Conservation (phyloP, 148 eudicot species). For the Rhododendron molle region DNA sequence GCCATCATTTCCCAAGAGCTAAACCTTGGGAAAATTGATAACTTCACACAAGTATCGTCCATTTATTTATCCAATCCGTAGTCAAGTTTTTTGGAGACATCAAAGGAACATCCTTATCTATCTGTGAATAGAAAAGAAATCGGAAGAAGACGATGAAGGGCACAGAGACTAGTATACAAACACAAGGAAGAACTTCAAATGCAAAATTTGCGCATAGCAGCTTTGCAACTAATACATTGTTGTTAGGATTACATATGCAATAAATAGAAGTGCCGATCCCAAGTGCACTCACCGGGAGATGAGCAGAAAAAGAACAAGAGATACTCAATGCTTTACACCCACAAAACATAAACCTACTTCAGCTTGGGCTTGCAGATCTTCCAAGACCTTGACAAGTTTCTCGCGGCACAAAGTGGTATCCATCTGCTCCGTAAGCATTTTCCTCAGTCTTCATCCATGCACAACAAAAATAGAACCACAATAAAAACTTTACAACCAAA, state of each 20-base stretch:
- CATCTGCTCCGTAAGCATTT: constrained; percentile 49
- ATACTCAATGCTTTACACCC: constrained; percentile 57
- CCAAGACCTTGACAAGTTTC: constrained; percentile 68
- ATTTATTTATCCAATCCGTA: not conserved
- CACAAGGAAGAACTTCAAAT: not conserved
- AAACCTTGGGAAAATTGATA: not conserved
- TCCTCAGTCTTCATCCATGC: constrained; percentile 51
- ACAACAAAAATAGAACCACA: not conserved
- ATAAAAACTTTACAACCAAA: not conserved
- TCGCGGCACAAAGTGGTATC: constrained; percentile 49
- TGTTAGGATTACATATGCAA: not conserved
- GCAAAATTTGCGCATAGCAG: not conserved
- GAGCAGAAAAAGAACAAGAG: not conserved
- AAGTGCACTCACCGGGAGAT: not conserved
- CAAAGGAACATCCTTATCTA: not conserved
- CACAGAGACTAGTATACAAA: not conserved
- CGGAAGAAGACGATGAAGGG: not conserved
- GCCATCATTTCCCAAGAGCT: not conserved
- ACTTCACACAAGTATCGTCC: not conserved
- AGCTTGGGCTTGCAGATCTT: constrained; percentile 87
- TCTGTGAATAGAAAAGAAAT: not conserved
- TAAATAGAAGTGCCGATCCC: not conserved
- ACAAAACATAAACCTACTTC: constrained; percentile 92
- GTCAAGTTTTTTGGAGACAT: not conserved
- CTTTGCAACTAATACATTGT: not conserved